Evolutionary conservation across 371 early-diverging fungal species (phyloP).

Genomic region (Gilbertella persicaria): DNA sequence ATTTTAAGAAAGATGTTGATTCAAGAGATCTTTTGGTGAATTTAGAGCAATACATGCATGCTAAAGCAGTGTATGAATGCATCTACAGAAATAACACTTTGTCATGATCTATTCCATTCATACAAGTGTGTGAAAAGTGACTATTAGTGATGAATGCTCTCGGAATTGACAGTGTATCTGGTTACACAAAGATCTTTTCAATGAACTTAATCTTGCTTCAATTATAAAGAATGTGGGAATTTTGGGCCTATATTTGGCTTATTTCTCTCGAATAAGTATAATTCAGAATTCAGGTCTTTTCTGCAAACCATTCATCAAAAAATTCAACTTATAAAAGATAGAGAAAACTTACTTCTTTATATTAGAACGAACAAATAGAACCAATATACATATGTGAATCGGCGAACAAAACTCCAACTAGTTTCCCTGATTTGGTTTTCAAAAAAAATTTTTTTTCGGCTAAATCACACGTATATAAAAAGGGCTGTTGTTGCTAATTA

Average conservation of each 20-base stretch:
- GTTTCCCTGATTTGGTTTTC: conserved; percentile 7
- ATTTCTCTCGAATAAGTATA: neutral
- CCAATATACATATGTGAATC: neutral
- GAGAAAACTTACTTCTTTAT: neutral
- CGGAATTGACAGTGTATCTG: neutral
- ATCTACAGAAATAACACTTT: neutral
- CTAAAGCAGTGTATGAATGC: neutral
- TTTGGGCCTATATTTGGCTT: neutral
- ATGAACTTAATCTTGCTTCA: neutral
- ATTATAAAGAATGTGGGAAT: neutral
- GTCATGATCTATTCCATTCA: too few species aligned
- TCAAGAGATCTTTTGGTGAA: too few species aligned
- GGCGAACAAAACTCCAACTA: neutral
- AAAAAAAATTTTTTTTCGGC: neutral
- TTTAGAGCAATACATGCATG: too few species aligned
- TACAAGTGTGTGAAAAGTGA: too few species aligned
- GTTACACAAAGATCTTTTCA: neutral
- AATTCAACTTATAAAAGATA: neutral
- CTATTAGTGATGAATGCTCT: too few species aligned
- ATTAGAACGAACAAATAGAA: neutral
- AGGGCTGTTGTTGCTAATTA: neutral
- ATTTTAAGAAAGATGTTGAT: neutral
- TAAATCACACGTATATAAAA: neutral
- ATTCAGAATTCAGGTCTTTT: too few species aligned
- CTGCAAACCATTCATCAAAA: too few species aligned